Base-by-base conservation (phyloP, 2,329 filamentous ascomycete species). In the Lasiodiplodia hormozganensis region DNA sequence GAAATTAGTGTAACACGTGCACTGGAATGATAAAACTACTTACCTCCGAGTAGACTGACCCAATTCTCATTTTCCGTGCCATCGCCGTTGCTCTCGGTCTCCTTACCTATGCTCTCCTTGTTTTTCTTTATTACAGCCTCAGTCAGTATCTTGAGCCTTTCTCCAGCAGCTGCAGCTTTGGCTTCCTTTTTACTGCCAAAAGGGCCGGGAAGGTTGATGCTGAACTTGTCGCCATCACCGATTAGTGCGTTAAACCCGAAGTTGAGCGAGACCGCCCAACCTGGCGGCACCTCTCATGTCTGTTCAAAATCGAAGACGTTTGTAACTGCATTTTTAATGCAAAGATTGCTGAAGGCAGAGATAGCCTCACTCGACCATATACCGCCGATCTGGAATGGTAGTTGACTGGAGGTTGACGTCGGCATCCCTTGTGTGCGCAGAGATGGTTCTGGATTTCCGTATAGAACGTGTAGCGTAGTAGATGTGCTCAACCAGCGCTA, bases 171-270 rank as follows among this genome's bases (percentile, higher is more conserved):
- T 2, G 73, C 77, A 69, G 84, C 82, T 67, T 81, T 83, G 0
- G 80, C 82, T 56, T 81, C 79, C 68, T 79, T 79, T 73, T 84
- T 83, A 51, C 74, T 80, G 10, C 71, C 71, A 70, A 75, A 81
- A 21, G 70, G 71, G 4, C 73, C 73, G 16, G 70, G 40, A 12
- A 71, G 72, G 4, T 71, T 70, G 25, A 76, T 28, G 12, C 69
- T 68, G 16, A 75, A 71, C 14, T 73, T 31, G 40, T 73, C 72
- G 60, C 28, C 60, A 40, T 64, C 68, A 52, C 69, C 60, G 0
- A 68, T 52, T 5, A 74, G 51, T 4, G 72, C 72, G 34, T 14
- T n/a, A 16, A 69, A 70, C 3, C 72, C 71, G 51, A 79, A 76
- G 2, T 56, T 66, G 8, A 78, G 68, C 25, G 68, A 72, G 1